These are phyloP conservation scores for Erythrophleum fordii DNA, from an alignment of 306 rosid genomes.

Conservation along the genomic window DNA sequence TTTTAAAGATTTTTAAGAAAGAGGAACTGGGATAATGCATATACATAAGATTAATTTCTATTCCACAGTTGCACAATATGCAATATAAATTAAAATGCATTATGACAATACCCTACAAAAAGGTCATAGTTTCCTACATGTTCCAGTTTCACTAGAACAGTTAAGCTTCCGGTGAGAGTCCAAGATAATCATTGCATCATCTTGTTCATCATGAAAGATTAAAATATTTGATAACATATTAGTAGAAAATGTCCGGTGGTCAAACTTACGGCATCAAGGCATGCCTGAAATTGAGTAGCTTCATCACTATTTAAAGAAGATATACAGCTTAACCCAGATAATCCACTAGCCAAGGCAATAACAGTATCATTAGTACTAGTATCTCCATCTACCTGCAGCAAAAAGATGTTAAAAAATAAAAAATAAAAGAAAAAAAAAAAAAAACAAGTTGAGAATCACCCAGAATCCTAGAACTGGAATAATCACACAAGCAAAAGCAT, in stretches of 20 bases:
- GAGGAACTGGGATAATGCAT: neutral
- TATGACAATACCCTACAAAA: constrained; percentile 8
- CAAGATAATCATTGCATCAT: neutral
- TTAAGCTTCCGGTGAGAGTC: constrained; percentile 9
- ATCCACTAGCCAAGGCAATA: constrained; percentile 91
- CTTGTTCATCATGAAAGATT: constrained; percentile 17
- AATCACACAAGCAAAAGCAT: constrained; percentile 5
- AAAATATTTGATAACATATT: constrained; percentile 9
- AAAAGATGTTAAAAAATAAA: no score
- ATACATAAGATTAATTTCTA: neutral
- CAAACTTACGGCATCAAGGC: constrained; percentile 75
- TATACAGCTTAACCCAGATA: constrained; percentile 67
- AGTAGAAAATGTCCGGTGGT: constrained; percentile 26
- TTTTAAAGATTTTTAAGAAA: neutral
- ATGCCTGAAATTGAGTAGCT: constrained; percentile 81
- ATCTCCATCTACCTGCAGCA: constrained; percentile 92
- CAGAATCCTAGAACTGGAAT: constrained; percentile 20
- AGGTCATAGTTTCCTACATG: neutral
- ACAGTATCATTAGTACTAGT: constrained; percentile 96
- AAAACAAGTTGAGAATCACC: constrained; percentile 10
- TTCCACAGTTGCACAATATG: constrained; percentile 3
- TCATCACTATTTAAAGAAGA: constrained; percentile 65
- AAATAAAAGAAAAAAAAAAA: no score
- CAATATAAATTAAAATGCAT: constrained; percentile 7
- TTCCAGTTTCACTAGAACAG: constrained; percentile 31